A percentile compares a stretch with the other conserved stretches of the same genome.
phyloP scores from a whole-genome alignment of 1,139 yeast species.

The Yamadazyma membranifaciens region DNA sequence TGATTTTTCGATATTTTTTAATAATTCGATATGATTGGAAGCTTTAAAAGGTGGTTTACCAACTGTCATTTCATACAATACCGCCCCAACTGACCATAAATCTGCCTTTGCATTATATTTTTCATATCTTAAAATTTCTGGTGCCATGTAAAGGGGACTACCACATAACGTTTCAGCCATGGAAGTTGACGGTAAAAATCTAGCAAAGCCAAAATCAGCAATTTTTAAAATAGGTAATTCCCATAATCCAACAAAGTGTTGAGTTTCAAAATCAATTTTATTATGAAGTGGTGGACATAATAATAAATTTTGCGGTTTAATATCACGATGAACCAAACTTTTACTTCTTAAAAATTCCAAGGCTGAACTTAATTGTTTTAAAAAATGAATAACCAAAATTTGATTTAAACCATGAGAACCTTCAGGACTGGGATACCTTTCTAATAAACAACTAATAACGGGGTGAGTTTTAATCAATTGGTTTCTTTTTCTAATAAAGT shows the following conservation, averaged over 20 bases:
- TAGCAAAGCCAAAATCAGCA: constrained; percentile 97
- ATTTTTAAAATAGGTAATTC: constrained; percentile 87
- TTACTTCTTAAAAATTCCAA: constrained; percentile 75
- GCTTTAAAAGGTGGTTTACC: constrained; percentile 97
- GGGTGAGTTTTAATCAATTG: constrained; percentile 78
- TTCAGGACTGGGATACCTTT: constrained; percentile 79
- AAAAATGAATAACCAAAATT: constrained; percentile 74
- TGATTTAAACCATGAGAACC: constrained; percentile 78
- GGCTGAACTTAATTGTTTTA: constrained; percentile 85
- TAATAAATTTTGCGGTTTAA: constrained; percentile 88
- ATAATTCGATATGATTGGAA: constrained; percentile 83
- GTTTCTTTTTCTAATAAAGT: constrained; percentile 73
- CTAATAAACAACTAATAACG: constrained; percentile 69
- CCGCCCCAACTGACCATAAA: constrained; percentile 97
- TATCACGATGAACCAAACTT: constrained; percentile 88
- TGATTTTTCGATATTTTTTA: constrained; percentile 78
- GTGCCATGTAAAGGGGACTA: constrained; percentile 97
- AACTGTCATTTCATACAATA: constrained; percentile 88
- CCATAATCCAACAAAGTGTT: constrained; percentile 73
- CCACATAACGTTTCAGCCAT: constrained; percentile 98
- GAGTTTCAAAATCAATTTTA: constrained; percentile 52
- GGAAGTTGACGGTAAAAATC: constrained; percentile 87
- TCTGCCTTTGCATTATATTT: constrained; percentile 97
- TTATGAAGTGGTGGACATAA: constrained; percentile 74
- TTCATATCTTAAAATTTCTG: constrained; percentile 90